Evolutionary conservation across 257 asterid species (phyloP).

Genomic region (Ilex aquifolium): DNA sequence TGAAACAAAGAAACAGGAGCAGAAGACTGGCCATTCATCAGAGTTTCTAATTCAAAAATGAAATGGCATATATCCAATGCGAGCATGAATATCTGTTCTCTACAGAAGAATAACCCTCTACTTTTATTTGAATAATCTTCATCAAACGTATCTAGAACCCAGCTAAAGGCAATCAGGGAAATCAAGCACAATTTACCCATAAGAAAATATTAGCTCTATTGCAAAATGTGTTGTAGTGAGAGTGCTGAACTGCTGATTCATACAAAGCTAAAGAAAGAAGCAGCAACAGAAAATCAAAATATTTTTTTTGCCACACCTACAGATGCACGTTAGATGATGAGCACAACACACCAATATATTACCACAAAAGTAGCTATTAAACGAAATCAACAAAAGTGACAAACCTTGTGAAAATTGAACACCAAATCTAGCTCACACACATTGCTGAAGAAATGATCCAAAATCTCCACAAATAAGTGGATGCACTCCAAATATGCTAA

Average conservation of each 20-base stretch:
- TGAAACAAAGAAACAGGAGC: no score
- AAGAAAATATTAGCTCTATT: no score
- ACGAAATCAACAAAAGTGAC: constrained; percentile 8
- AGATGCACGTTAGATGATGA: neutral
- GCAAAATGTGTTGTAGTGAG: neutral
- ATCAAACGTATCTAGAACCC: no score
- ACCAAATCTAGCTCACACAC: constrained; percentile 96
- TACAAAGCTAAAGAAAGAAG: neutral
- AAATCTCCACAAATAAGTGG: constrained; percentile 97
- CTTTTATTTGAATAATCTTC: no score
- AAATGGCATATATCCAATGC: no score
- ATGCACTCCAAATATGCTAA: constrained; percentile 80
- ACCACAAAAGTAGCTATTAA: neutral
- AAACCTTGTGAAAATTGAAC: constrained; percentile 95
- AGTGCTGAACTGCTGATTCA: neutral
- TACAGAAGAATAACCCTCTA: no score
- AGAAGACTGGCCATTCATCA: no score
- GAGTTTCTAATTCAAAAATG: no score
- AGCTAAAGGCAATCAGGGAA: no score
- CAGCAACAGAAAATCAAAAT: no score
- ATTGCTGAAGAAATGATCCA: constrained; percentile 96
- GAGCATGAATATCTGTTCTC: no score
- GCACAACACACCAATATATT: neutral
- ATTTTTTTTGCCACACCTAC: neutral
- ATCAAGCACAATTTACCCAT: no score